Evolutionary conservation across 805 yeast species (phyloP).

Genomic region (Candida tibetensis): DNA sequence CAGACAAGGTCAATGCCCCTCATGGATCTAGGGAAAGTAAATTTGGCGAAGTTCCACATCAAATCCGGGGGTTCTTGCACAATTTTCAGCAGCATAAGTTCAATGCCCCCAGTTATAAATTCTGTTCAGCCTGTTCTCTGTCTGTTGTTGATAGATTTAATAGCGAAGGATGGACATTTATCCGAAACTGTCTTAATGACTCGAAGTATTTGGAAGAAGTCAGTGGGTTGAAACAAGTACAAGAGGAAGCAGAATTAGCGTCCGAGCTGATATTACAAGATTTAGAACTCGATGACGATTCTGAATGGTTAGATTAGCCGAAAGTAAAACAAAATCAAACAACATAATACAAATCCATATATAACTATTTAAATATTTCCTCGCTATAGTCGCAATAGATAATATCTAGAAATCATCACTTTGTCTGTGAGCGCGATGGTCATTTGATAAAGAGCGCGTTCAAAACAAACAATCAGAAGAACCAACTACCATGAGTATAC

Average conservation of each 20-base stretch:
- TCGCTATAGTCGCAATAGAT: too few relatives aligned
- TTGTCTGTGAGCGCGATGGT: too few relatives aligned
- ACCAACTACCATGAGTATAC: conserved; percentile 10
- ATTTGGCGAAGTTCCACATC: conserved; percentile 82
- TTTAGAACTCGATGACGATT: conserved; percentile 33
- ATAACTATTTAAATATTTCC: too few relatives aligned
- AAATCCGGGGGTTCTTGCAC: conserved; percentile 80
- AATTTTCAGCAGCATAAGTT: conserved; percentile 62
- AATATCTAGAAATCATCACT: too few relatives aligned
- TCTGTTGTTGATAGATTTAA: conserved; percentile 52
- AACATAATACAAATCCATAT: too few relatives aligned
- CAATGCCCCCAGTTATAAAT: conserved; percentile 65
- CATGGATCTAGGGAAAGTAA: conserved; percentile 34
- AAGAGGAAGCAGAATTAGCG: conserved; percentile 62
- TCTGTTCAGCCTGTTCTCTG: conserved; percentile 85
- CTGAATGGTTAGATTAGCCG: conserved; percentile 14
- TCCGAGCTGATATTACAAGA: conserved; percentile 27
- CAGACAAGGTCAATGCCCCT: conserved; percentile 45
- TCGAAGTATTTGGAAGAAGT: conserved; percentile 66
- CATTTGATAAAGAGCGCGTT: conserved; percentile 3
- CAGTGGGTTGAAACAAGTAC: conserved; percentile 76
- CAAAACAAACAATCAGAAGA: conserved; percentile 1
- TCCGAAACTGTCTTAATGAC: conserved; percentile 64
- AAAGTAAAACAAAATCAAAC: background rate
- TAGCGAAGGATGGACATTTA: conserved; percentile 75